phyloP scores from a whole-genome alignment of 2,329 filamentous ascomycete species.

The Talaromyces sp. region DNA sequence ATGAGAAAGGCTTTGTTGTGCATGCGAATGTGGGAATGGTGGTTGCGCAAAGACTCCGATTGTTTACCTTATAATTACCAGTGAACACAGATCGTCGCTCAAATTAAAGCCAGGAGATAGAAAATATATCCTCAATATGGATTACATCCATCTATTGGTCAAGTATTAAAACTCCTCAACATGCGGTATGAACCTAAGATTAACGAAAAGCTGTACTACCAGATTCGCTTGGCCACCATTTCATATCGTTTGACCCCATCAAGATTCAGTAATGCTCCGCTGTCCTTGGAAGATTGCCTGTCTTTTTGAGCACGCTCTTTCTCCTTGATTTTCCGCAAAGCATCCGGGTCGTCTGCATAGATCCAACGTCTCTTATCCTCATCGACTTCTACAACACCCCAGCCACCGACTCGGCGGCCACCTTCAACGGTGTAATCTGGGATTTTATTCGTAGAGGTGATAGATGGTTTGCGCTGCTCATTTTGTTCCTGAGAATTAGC shows the following conservation, averaged over 20 bases:
- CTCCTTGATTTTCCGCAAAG: conserved; percentile 59
- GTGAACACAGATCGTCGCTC: not conserved
- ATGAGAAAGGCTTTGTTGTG: conserved; percentile 3
- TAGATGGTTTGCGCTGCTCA: conserved; percentile 15
- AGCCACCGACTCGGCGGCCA: conserved; percentile 73
- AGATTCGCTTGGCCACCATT: conserved; percentile 96
- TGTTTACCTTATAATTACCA: not conserved
- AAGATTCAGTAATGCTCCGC: conserved; percentile 55
- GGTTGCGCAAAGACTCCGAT: conserved; percentile 2
- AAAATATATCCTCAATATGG: not conserved
- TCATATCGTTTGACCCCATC: conserved; percentile 75
- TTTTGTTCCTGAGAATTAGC: not conserved
- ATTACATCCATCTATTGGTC: not conserved
- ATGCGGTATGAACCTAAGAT: not conserved
- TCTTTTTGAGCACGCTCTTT: conserved; percentile 62
- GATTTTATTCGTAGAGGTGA: conserved; percentile 18
- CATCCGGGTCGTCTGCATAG: conserved; percentile 78
- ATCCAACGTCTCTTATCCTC: conserved; percentile 85
- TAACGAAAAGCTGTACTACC: conserved; percentile 52
- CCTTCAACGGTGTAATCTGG: conserved; percentile 62
- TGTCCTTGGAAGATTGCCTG: conserved; percentile 41
- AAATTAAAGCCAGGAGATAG: not conserved
- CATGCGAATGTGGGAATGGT: conserved; percentile 10
- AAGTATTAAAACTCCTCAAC: not conserved
- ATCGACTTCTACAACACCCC: conserved; percentile 79